Conservation (phyloP, 106 monocot genomes). For the Narthecium ossifragum region DNA sequence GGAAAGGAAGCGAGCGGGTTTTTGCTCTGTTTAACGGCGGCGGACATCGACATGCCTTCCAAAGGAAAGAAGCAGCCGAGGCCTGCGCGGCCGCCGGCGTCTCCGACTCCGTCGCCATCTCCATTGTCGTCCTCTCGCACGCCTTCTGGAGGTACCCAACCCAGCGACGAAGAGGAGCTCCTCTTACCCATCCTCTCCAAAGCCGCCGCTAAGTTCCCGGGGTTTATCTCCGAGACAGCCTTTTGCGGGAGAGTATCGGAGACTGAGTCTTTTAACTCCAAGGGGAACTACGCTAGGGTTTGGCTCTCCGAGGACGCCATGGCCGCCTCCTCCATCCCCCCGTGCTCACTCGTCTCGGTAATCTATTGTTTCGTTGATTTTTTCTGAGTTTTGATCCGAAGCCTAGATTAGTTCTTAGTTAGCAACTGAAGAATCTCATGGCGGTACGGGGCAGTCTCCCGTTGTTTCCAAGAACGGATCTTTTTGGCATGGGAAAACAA, state of each 20-base stretch:
- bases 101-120: background rate
- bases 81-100: background rate
- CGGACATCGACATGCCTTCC: constrained; percentile 8
- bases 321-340: constrained; percentile 38
- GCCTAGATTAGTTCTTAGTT: no score
- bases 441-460: no score
- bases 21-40: no score
- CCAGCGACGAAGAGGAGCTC: constrained; percentile 10
- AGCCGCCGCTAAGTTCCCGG: constrained; percentile 42
- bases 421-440: no score
- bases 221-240: constrained; percentile 35
- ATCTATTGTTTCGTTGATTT: background rate
- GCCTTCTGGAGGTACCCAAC: background rate
- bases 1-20: no score
- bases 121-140: constrained; percentile 14
- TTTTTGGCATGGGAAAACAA: no score
- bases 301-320: constrained; percentile 68
- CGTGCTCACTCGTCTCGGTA: constrained; percentile 65
- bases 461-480: no score
- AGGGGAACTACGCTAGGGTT: constrained; percentile 35
- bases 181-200: constrained; percentile 15
- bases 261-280: constrained; percentile 17
- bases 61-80: constrained; percentile 26
- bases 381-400: background rate
- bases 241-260: constrained; percentile 39